A percentile compares a stretch with the other conserved stretches of the same genome.
These are phyloP conservation scores for Nissolia schottii DNA, from an alignment of 306 rosid genomes.

Conservation along the genomic window DNA sequence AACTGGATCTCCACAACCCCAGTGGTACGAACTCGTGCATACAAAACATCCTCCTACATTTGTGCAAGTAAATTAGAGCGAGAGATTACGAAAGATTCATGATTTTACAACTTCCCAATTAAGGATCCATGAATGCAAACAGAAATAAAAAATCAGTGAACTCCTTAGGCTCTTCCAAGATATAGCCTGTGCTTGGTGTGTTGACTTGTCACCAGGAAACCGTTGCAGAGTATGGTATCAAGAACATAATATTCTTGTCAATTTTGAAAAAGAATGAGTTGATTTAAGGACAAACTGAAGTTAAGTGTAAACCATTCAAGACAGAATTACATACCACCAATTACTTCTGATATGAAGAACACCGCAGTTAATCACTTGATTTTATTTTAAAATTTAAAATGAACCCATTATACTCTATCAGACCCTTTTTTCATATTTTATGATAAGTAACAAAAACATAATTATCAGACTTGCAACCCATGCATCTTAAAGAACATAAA, in stretches of 20 bases:
- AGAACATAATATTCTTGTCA: too few relatives aligned
- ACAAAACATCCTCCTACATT: conserved; percentile 88
- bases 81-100: conserved; percentile 3
- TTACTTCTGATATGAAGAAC: background rate
- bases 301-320: background rate
- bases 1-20: conserved; percentile 99
- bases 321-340: background rate
- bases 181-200: background rate
- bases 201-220: background rate
- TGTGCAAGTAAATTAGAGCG: conserved; percentile 22
- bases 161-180: background rate
- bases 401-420: background rate
- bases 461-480: background rate
- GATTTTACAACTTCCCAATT: background rate
- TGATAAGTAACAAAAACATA: background rate
- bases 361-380: background rate
- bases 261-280: background rate
- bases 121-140: background rate
- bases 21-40: conserved; percentile 95
- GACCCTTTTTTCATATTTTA: background rate
- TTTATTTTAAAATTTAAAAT: background rate
- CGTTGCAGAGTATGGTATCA: background rate
- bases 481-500: background rate
- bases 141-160: background rate
- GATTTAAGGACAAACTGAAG: background rate